Conservation (phyloP, 2,329 filamentous ascomycete species). For the Aspergillus pseudoviridinutans region DNA sequence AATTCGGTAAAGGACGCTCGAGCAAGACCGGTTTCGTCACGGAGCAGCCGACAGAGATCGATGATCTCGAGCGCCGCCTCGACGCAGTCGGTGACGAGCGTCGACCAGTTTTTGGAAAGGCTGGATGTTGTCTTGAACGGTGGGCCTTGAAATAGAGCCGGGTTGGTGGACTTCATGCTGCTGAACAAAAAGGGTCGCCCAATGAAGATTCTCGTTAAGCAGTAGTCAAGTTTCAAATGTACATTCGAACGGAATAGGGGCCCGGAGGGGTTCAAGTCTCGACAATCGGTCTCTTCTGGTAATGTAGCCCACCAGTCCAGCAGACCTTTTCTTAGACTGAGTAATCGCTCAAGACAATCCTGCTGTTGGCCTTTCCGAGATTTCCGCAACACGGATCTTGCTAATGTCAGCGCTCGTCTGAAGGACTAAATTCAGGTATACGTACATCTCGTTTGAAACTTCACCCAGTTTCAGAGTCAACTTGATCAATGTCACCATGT, state of each 20-base stretch:
- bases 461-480: constrained; percentile 41
- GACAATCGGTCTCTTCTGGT: constrained; percentile 36
- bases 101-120: constrained; percentile 33
- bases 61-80: constrained; percentile 51
- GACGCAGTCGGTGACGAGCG: constrained; percentile 51
- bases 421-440: neutral
- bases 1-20: constrained; percentile 56
- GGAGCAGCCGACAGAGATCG: constrained; percentile 48
- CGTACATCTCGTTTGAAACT: constrained; percentile 40
- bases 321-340: constrained; percentile 36
- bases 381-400: constrained; percentile 34
- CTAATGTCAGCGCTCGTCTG: constrained; percentile 18
- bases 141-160: constrained; percentile 13
- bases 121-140: constrained; percentile 27
- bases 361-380: constrained; percentile 38
- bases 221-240: constrained; percentile 52
- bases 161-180: constrained; percentile 28
- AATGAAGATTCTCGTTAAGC: constrained; percentile 51
- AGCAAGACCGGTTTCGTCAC: constrained; percentile 51
- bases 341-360: constrained; percentile 38
- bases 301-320: constrained; percentile 42
- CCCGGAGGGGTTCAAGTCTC: constrained; percentile 40
- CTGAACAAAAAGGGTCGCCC: constrained; percentile 53
- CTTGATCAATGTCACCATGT: constrained; percentile 47
- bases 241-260: constrained; percentile 47